Conservation (phyloP, 176 grass and related monocot species). For the Triticum urartu region DNA sequence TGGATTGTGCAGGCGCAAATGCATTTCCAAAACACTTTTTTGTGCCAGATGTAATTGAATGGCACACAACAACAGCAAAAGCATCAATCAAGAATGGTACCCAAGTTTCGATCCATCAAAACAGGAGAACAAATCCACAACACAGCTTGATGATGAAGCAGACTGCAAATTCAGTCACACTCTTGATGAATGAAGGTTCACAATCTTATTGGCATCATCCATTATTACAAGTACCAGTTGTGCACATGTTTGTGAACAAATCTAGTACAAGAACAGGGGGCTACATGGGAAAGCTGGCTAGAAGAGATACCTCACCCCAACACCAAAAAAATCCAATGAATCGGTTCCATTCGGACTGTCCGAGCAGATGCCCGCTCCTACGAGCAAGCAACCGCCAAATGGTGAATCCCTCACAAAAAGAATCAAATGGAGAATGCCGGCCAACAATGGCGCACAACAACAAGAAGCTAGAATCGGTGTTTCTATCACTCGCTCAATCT, state of each 20-base stretch:
- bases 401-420: conserved; percentile 15
- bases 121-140: background rate
- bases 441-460: conserved; percentile 26
- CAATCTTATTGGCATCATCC: background rate
- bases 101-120: background rate
- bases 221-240: background rate
- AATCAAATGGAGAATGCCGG: conserved; percentile 38
- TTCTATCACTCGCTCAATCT: conserved; percentile 26
- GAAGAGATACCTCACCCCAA: background rate
- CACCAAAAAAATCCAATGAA: background rate
- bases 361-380: conserved; percentile 16
- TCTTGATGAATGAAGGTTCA: background rate
- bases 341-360: conserved; percentile 36
- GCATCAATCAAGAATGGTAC: background rate
- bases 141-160: background rate
- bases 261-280: background rate
- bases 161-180: background rate
- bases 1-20: background rate
- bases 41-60: no score
- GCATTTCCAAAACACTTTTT: background rate
- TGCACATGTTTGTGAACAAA: background rate
- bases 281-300: background rate
- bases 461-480: conserved; percentile 18
- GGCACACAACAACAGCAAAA: no score
- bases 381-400: conserved; percentile 4